Percentiles rank a stretch among this genome's conserved stretches.
phyloP scores from a whole-genome alignment of 371 early-diverging fungal species.

The Dichotomocladium elegans region DNA sequence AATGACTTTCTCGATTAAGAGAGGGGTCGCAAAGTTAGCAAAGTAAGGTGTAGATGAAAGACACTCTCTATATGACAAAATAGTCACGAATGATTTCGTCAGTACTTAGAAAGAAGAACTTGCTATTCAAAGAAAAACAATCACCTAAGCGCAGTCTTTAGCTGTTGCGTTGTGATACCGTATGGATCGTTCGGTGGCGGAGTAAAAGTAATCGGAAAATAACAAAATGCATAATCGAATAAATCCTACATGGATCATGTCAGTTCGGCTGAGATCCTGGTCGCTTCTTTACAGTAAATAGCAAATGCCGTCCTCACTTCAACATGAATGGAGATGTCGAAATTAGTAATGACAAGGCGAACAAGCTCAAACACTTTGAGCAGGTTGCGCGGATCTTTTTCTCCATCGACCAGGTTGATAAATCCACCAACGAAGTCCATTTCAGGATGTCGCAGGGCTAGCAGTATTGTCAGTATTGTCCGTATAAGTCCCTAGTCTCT shows the following conservation, averaged over 20 bases:
- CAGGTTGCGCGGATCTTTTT: slow-evolving; percentile 96
- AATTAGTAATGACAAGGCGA: slow-evolving; percentile 56
- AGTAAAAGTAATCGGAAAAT: slow-evolving; percentile 97
- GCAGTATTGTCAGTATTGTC: neutral
- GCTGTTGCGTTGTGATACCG: slow-evolving; percentile 88
- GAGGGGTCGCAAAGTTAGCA: slow-evolving; percentile 76
- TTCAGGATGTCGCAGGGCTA: slow-evolving; percentile 29
- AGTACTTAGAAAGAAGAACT: no score
- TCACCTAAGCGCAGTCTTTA: slow-evolving; percentile 65
- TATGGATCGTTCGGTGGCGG: slow-evolving; percentile 92
- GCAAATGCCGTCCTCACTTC: slow-evolving; percentile 45
- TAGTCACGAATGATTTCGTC: no score
- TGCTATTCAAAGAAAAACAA: neutral
- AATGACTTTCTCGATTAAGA: slow-evolving; percentile 83
- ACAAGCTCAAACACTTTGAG: slow-evolving; percentile 77
- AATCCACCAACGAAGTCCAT: slow-evolving; percentile 79
- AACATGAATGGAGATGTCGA: slow-evolving; percentile 72
- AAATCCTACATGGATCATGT: slow-evolving; percentile 64
- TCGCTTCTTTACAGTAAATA: no score
- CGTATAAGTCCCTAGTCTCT: neutral
- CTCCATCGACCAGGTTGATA: slow-evolving; percentile 88
- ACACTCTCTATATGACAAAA: slow-evolving; percentile 52
- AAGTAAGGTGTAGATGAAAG: slow-evolving; percentile 71
- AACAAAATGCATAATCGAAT: slow-evolving; percentile 94
- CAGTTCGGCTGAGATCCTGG: no score